Conservation (phyloP, 225 moss, liverwort and hornwort species). For the Takakia lepidozioides region DNA sequence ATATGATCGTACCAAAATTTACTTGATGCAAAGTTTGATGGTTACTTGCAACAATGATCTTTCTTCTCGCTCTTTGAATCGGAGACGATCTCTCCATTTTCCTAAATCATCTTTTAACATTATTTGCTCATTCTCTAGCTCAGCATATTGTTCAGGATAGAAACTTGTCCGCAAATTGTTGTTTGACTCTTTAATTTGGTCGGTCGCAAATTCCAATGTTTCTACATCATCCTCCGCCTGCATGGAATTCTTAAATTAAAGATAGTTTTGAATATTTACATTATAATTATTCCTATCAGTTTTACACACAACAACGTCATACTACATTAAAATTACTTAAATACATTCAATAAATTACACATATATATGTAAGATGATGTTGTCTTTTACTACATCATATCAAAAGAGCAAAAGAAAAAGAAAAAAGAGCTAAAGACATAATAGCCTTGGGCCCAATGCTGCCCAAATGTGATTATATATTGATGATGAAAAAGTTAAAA, state of each 20-base stretch:
- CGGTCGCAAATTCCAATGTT: slow-evolving; percentile 52
- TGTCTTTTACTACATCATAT: no score
- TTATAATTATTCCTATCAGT: no score
- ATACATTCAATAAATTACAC: not conserved
- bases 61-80: slow-evolving; percentile 73
- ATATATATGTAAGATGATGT: no score
- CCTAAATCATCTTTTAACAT: slow-evolving; percentile 47
- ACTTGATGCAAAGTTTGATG: not conserved
- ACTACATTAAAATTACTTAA: not conserved
- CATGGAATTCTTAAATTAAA: not conserved
- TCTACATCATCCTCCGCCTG: slow-evolving; percentile 55
- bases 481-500: not conserved
- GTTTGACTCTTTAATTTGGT: slow-evolving; percentile 65
- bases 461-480: not conserved
- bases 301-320: no score
- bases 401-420: no score
- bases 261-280: not conserved
- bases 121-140: slow-evolving; percentile 54
- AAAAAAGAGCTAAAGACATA: no score
- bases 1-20: not conserved
- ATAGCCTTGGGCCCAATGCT: no score
- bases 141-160: slow-evolving; percentile 28
- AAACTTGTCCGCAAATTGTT: slow-evolving; percentile 74
- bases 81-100: slow-evolving; percentile 39
- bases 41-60: slow-evolving; percentile 45